Base-by-base conservation (phyloP, 2,329 filamentous ascomycete species). In the Thelonectria blattea region DNA sequence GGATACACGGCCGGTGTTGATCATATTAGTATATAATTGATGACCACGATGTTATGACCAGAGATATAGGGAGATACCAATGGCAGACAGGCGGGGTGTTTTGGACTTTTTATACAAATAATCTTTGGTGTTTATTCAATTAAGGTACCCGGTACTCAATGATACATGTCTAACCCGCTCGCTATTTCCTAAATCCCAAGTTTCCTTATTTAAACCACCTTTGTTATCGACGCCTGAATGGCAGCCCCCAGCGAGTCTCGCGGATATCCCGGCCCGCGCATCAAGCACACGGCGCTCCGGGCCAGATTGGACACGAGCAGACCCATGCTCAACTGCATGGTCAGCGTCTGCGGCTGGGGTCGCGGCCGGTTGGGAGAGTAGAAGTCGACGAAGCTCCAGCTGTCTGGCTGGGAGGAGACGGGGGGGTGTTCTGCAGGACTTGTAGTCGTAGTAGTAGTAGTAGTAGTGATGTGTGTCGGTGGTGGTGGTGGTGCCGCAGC, bases 341-440 rank as follows among this genome's bases (percentile, higher is more conserved):
- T 68, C 1, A 67, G 39, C 11, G 54, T 55, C 6, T 50, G 52
- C 6, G 65, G 45, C 9, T 49, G 34, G 41, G 61, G 63, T 1
- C 65, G 52, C 10, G 66, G 52, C 0, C 60, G 50, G 1, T 63
- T 60, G 34, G 68, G 65, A 0, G 63, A 66, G 47, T 71, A 71
- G 30, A 69, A 71, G 17, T 71, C 63, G 34, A 71, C 68, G 6
- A 70, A 71, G 17, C 68, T 71, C 68, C 68, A 71, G 37, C 68
- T 71, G n/a, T 70, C 68, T 1, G 68, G 65, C 12, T 71, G 68
- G 3, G 58, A 49, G 3, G 65, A 43, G 2, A 60, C 20, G 14
- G 49, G 39, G 5, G 27, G 27, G 27, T 30, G 27, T 9, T 9
- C 27, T 30, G 27, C 2, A 10, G 27, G 27, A 8, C 8, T 7